These are phyloP conservation scores for Gracilaria gracilis DNA, from an alignment of 23 red algal species.

Conservation along the genomic window DNA sequence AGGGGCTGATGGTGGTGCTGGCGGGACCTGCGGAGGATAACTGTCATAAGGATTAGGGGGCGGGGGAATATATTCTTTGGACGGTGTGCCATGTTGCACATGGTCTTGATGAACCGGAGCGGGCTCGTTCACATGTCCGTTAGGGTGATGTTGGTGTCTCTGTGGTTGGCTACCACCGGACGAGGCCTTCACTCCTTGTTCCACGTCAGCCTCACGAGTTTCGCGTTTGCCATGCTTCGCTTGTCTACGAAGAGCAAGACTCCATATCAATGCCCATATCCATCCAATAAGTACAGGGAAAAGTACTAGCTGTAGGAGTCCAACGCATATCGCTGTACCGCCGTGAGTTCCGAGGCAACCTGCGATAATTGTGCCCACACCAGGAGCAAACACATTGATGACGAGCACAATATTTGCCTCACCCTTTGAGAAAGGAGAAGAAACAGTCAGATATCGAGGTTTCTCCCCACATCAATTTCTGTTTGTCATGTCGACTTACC, in stretches of 20 bases:
- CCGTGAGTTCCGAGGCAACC: constrained; percentile 26
- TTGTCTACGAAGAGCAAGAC: constrained; percentile 33
- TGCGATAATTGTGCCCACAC: constrained; percentile 66
- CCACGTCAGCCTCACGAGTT: constrained; percentile 5
- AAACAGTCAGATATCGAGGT: not conserved
- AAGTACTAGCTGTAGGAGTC: constrained; percentile 41
- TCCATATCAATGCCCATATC: constrained; percentile 66
- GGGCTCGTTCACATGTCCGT: not conserved
- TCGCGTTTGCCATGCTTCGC: not conserved
- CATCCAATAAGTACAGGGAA: constrained; percentile 52
- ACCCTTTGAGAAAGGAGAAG: constrained; percentile 6
- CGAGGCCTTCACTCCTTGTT: not conserved
- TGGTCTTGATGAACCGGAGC: not conserved
- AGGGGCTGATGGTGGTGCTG: constrained; percentile 14
- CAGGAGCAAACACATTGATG: constrained; percentile 60
- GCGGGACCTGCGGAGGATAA: not conserved
- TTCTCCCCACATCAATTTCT: too few species aligned
- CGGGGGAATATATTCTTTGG: not conserved
- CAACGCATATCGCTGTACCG: constrained; percentile 28
- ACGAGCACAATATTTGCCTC: constrained; percentile 40
- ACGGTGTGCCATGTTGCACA: not conserved
- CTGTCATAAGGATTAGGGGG: not conserved
- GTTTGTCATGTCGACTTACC: not conserved
- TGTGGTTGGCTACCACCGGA: not conserved
- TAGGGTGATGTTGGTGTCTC: not conserved